Base-by-base conservation (phyloP, 208 protist genomes). In the Jaenimonas drosophilae region DNA sequence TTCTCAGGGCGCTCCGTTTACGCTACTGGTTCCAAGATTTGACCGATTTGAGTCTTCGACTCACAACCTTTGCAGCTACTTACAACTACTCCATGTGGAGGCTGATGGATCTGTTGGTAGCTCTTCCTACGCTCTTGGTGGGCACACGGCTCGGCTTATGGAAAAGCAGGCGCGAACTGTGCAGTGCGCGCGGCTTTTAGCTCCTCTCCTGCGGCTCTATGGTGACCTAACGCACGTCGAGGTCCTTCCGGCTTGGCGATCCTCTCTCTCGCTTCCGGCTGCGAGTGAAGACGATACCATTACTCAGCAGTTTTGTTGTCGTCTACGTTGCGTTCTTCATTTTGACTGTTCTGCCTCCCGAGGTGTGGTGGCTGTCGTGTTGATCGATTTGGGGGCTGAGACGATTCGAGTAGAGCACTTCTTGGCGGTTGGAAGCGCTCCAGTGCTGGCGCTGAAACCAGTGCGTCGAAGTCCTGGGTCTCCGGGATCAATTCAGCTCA, bases 21-120 rank as follows among this genome's bases (percentile, higher is more conserved):
- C n/a, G n/a, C n/a, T n/a, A n/a, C n/a, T n/a, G n/a, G n/a, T n/a
- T n/a, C n/a, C n/a, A n/a, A n/a, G n/a, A n/a, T n/a, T n/a, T n/a
- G n/a, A n/a, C n/a, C n/a, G n/a, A n/a, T n/a, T n/a, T n/a, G n/a
- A n/a, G n/a, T n/a, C n/a, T n/a, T n/a, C n/a, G n/a, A n/a, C n/a
- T n/a, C n/a, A n/a, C n/a, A n/a, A n/a, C n/a, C n/a, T n/a, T n/a
- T n/a, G n/a, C n/a, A n/a, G n/a, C n/a, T n/a, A n/a, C n/a, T n/a
- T n/a, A n/a, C n/a, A n/a, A n/a, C n/a, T n/a, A n/a, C n/a, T n/a
- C n/a, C n/a, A n/a, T n/a, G n/a, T n/a, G 23, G 60, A 48, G 16
- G 14, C 38, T 21, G 76, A 88, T 42, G 83, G 83, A 21, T 86
- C 83, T 16, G 64, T 88, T 39, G 57, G 64, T 24, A 83, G 62